Conservation (phyloP, 176 grass and related monocot species). For the Juncus effusus region DNA sequence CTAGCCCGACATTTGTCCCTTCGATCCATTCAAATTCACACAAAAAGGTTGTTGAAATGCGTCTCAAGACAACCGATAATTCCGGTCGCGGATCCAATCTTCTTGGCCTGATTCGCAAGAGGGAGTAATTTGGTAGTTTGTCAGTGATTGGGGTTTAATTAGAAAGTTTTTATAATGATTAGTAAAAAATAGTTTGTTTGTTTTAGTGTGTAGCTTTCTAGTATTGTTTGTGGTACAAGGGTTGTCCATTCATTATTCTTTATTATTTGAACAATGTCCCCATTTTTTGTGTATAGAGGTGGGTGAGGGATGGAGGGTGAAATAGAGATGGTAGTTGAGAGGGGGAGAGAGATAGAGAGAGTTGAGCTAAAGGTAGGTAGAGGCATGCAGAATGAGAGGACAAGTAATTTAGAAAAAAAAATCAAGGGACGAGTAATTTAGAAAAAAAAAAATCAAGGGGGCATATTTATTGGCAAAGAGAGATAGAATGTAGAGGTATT, state of each 20-base stretch:
- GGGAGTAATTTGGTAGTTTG: conserved; percentile 39
- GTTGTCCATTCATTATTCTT: conserved; percentile 48
- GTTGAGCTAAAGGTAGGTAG: conserved; percentile 35
- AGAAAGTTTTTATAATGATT: conserved; percentile 65
- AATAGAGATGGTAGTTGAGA: conserved; percentile 64
- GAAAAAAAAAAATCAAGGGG: conserved; percentile 46
- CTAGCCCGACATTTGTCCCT: conserved; percentile 91
- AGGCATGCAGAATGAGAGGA: conserved; percentile 37
- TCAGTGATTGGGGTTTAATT: conserved; percentile 37
- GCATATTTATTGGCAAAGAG: conserved; percentile 20
- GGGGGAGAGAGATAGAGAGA: conserved; percentile 42
- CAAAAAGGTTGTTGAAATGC: conserved; percentile 99
- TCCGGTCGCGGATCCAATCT: conserved; percentile 49
- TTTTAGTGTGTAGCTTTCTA: conserved; percentile 49
- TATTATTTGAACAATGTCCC: conserved; percentile 84
- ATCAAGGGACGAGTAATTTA: conserved; percentile 47
- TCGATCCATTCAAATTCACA: conserved; percentile 90
- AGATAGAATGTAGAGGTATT: conserved; percentile 55
- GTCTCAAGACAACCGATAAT: conserved; percentile 39
- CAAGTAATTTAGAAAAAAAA: conserved; percentile 50
- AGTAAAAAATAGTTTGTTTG: conserved; percentile 69
- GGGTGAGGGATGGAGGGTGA: conserved; percentile 56
- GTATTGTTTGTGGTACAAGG: conserved; percentile 31
- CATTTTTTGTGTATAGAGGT: conserved; percentile 87
- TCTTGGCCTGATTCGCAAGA: conserved; percentile 71